Evolutionary conservation across 441 rosid genomes (phyloP), one percentile per base, ranked within the genome.

Genomic region (Kokia cookei): DNA sequence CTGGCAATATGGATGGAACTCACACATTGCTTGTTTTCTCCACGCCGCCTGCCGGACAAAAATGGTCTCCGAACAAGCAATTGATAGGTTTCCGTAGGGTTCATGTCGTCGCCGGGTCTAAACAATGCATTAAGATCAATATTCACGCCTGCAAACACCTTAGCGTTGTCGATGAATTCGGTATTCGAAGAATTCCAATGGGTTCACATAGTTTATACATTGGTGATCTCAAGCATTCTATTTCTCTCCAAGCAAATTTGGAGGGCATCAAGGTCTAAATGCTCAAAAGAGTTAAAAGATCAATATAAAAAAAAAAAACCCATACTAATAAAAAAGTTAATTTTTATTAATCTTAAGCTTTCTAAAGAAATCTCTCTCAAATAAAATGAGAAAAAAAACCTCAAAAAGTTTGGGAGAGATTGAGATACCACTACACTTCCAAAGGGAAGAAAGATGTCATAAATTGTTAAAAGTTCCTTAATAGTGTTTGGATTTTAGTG

Each of bases 211-310:
- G 75, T 40, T 60, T 95, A 47, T 93, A 82, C 51, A 81, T 95
- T 59, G 99, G 98, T 54, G 98, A 90, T 70, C 78, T 95, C 76
- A 89, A 90, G 82, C 98, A 91, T 85, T 85, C 94, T 45, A 71
- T 95, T 76, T 82, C 88, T 17, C 83, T 93, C 75, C 86, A 84
- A 79, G 74, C 94, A 69, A 84, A 29, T 35, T 62, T 81, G 78
- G 86, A 57, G 48, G 79, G 65, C 55, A 71, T 76, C 72, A 83
- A 83, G 64, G 5, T 43, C 69, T 82, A 79, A 61, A 45, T 1
- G 27, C 54, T 27, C 3, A 3, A 19, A 8, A 6, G 43, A 17
- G 59, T 32, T 11, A 54, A 15, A 4, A 32, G 22, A 69, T 7
- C 15, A 55, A 37, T 37, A 37, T 37, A 37, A 53, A 53, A 17